Base-by-base conservation (phyloP, 805 yeast species). In the Kockiozyma suomiensis region DNA sequence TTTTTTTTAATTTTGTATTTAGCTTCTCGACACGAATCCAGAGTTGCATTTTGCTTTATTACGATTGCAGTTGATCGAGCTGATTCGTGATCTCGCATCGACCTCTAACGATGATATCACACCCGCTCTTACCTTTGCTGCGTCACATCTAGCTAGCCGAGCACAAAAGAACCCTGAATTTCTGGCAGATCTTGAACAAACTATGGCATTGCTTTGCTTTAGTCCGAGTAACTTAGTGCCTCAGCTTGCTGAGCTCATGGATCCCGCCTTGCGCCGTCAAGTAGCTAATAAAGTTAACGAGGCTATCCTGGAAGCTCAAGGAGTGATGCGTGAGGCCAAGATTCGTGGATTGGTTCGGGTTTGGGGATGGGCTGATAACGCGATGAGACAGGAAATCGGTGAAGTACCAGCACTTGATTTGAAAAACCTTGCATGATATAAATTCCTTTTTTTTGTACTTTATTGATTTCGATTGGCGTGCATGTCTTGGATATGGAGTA, bases 151-250 rank as follows among this genome's bases (percentile, higher is more conserved):
- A 63, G 82, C 89, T 4, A 77, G 78, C 62, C 83, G 86, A 59
- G 78, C 87, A 1, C 79, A 81, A 52, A 85, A 85, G 49, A 76
- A 76, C 64, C 71, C 75, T 4, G 77, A 77, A 58, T 83, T 87
- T 61, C 78, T 90, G 73, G 81, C 82, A 56, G 93, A 89, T 65
- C 74, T 91, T 62, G 97, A 92, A 70, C 76, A 85, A 46, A 85
- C 96, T 1, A 88, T 91, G 94, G 90, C 96, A 23, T 76, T 91
- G 61, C 74, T 91, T 38, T 83, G 84, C 40, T 81, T 80, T 62
- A 80, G 83, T 1, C 70, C 70, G 21, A 69, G 66, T 30, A 61
- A 62, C 7, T 59, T 74, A 38, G 70, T 70, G 2, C 71, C 74
- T 17, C 82, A 82, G 62, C 74, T 90, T 63, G 75, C 80, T 47